Base-by-base conservation (phyloP, 2,329 filamentous ascomycete species). In the Aspergillus luchuensis region DNA sequence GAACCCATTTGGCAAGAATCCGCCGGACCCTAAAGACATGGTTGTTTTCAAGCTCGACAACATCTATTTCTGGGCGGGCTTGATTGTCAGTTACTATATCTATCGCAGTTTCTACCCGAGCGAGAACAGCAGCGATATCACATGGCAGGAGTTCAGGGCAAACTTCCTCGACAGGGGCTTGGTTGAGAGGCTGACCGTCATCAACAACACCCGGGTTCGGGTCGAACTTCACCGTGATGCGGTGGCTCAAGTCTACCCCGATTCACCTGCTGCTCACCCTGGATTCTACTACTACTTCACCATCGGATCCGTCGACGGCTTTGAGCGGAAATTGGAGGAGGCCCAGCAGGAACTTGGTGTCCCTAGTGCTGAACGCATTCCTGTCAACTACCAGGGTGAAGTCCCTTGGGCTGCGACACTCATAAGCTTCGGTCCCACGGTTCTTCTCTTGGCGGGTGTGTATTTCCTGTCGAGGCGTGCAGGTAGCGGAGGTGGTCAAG, bases 81-180 rank as follows among this genome's bases (percentile, higher is more conserved):
- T 84, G 17, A 83, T 91, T 67, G 76, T 88, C 36, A 79, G 85
- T 10, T 90, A 87, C 71, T 80, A 90, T 58, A 73, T 88, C 51
- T 89, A 87, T 75, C 81, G 84, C 58, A 82, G 85, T 65, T 79
- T 94, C 59, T 84, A 91, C 60, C 88, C 88, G 3, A 84, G 84
- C 19, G 88, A 90, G 64, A 84, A 82, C 63, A 82, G 80, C 58
- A 83, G 87, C 71, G 94, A 99, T 74, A 97, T 99, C 61, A 98
- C 95, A 58, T 99, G 92, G 91, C 93, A 99, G 79, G 95, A 99
- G 79, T 91, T 99, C 79, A 85, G 91, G 64, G 93, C 87, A 68
- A 95, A 92, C 33, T 98, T 97, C 82, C 83, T 99, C 62, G 92
- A 97, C 79, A 97, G 96, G 82, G 95, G 95, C 7, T 84, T 99